Conservation (phyloP, 1,139 yeast genomes). For the Hemisphaericaspora xylanilytica region DNA sequence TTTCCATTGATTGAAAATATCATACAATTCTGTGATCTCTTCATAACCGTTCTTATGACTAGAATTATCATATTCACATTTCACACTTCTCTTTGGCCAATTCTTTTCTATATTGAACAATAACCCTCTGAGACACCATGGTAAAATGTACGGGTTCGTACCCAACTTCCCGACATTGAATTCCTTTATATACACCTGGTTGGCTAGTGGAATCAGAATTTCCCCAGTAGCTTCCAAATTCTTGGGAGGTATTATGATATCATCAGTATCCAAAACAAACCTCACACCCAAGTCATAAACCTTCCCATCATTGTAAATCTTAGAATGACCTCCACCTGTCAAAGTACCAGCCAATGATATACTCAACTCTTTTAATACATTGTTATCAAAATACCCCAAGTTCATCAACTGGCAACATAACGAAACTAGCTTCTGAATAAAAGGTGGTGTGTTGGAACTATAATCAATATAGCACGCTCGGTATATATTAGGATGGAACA, state of each 20-base stretch:
- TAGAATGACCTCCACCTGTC: slow-evolving; percentile 94
- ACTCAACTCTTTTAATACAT: slow-evolving; percentile 78
- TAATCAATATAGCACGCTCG: slow-evolving; percentile 88
- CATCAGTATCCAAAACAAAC: slow-evolving; percentile 74
- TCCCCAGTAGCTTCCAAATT: slow-evolving; percentile 3
- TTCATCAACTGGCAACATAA: slow-evolving; percentile 54
- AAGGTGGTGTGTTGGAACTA: slow-evolving; percentile 45
- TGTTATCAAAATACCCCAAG: slow-evolving; percentile 69
- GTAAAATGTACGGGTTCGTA: slow-evolving; percentile 78
- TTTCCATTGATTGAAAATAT: slow-evolving; percentile 77
- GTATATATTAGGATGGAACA: slow-evolving; percentile 84
- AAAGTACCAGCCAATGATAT: slow-evolving; percentile 82
- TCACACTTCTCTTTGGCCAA: slow-evolving; percentile 38
- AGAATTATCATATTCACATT: slow-evolving; percentile 21
- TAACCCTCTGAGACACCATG: slow-evolving; percentile 90
- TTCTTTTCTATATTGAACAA: slow-evolving; percentile 61
- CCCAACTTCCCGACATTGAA: slow-evolving; percentile 62
- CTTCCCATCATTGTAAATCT: slow-evolving; percentile 76
- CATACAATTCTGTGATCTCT: slow-evolving; percentile 60
- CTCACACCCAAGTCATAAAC: slow-evolving; percentile 81
- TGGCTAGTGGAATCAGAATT: slow-evolving; percentile 10
- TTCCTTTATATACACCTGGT: slow-evolving; percentile 44
- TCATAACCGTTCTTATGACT: slow-evolving; percentile 39
- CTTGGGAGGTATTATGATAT: slow-evolving; percentile 39
- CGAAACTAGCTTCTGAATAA: slow-evolving; percentile 46